Evolutionary conservation across 306 rosid genomes (phyloP).

Genomic region (Dryas drummondii): DNA sequence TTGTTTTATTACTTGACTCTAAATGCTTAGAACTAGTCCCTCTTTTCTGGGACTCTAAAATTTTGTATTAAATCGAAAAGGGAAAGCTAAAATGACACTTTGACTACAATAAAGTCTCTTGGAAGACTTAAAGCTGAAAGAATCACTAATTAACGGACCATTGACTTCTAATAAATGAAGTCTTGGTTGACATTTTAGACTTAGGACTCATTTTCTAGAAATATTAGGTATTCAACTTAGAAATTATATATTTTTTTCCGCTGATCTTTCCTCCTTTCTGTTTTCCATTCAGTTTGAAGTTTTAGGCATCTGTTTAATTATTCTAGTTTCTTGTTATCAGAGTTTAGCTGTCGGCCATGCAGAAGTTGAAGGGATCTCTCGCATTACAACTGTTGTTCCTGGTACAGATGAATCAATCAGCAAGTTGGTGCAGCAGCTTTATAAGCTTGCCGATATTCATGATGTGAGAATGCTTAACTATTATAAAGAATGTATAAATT

Average conservation of each 20-base stretch:
- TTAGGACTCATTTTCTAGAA: not conserved
- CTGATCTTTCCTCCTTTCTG: not conserved
- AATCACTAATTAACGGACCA: too few relatives aligned
- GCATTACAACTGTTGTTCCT: slow-evolving; percentile 89
- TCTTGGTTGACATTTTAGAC: not conserved
- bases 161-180: not conserved
- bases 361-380: slow-evolving; percentile 79
- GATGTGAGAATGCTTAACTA: slow-evolving; percentile 49
- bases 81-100: not conserved
- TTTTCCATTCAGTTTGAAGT: not conserved
- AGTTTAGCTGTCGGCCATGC: slow-evolving; percentile 91
- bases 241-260: not conserved
- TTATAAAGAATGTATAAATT: slow-evolving; percentile 14
- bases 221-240: not conserved
- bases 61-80: not conserved
- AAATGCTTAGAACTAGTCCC: not conserved
- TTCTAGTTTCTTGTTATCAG: slow-evolving; percentile 39
- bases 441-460: slow-evolving; percentile 69
- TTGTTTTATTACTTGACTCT: too few relatives aligned
- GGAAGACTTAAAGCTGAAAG: not conserved
- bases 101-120: not conserved
- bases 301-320: slow-evolving; percentile 22
- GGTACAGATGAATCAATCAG: slow-evolving; percentile 74
- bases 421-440: slow-evolving; percentile 78
- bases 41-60: not conserved